Base-by-base conservation (phyloP, 2,329 filamentous ascomycete species). In the Neofusicoccum laricinum region DNA sequence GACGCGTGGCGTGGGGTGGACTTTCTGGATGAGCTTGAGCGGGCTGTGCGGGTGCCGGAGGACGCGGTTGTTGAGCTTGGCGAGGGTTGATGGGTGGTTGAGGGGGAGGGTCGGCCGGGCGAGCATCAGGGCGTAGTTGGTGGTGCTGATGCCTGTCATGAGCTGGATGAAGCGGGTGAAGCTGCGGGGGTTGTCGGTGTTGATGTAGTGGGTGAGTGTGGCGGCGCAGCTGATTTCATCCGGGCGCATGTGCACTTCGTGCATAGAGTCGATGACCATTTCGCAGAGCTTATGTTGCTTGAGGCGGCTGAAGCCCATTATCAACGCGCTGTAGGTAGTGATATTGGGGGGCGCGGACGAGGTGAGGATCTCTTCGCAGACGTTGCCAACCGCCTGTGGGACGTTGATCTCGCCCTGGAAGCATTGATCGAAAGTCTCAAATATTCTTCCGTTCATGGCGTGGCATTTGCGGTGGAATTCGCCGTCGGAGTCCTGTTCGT, bases 311-410 rank as follows among this genome's bases (percentile, higher is more conserved):
- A 94, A 87, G n/a, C 85, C 85, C n/a, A 85, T 74, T 2, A 94
- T 83, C 30, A 95, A 81, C 12, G 84, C 82, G 71, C 93, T 93
- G 78, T 88, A 92, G 3, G 88, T 92, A 67, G 87, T 81, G 40
- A 90, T 83, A 66, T 86, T 86, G 0, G 90, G 89, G 0, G 87
- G 84, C 17, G 85, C 79, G 1, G 82, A 74, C 2, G 86, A 87
- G 3, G 86, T 78, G 15, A 92, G 81, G 2, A 95, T 77, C 71
- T 91, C 92, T 75, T 88, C 88, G 65, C 80, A 83, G 17, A 86
- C 75, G 63, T 80, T 78, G 32, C 67, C 71, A 53, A 75, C 65
- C 17, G 73, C 66, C 15, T 69, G 64, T 34, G 69, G 67, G 46
- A 64, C 3, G 19, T 40, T 57, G n/a, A 66, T 50, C 40, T 62